Evolutionary conservation across 495 filamentous ascomycete genomes (phyloP).

Genomic region (Penicillium paradoxum): DNA sequence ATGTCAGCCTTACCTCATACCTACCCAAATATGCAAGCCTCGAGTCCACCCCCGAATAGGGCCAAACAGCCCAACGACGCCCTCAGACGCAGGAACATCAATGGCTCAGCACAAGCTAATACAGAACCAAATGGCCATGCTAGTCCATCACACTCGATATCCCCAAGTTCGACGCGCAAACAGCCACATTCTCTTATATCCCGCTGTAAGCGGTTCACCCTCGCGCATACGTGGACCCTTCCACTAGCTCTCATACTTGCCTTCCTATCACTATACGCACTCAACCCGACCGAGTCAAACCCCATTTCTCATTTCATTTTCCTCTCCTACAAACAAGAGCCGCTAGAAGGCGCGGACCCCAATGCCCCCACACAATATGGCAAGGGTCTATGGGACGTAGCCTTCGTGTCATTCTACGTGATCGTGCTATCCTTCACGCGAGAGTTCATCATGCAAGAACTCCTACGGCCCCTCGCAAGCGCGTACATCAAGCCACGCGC

Average conservation of each 20-base stretch:
- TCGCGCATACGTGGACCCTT: slow-evolving; percentile 66
- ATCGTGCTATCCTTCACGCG: slow-evolving; percentile 79
- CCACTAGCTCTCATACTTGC: slow-evolving; percentile 61
- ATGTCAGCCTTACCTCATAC: too few relatives aligned
- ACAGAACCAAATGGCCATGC: background rate
- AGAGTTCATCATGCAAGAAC: slow-evolving; percentile 86
- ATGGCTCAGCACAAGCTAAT: background rate
- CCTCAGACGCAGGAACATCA: background rate
- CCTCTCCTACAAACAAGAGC: slow-evolving; percentile 69
- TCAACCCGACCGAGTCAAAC: slow-evolving; percentile 71
- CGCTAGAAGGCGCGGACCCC: slow-evolving; percentile 22
- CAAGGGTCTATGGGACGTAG: slow-evolving; percentile 74
- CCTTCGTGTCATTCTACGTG: slow-evolving; percentile 79
- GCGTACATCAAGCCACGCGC: slow-evolving; percentile 57
- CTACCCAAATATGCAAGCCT: background rate
- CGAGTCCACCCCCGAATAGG: background rate
- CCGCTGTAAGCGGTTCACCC: slow-evolving; percentile 48
- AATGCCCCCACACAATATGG: slow-evolving; percentile 60
- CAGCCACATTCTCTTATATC: slow-evolving; percentile 47
- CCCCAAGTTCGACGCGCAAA: slow-evolving; percentile 2
- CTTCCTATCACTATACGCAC: slow-evolving; percentile 56
- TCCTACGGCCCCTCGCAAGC: slow-evolving; percentile 66
- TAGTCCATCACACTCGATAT: background rate
- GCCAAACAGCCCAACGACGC: background rate
- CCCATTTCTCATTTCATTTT: slow-evolving; percentile 74